These are phyloP conservation scores for Wilhelminamyces savonicus DNA, from an alignment of 805 yeast species.

Conservation along the genomic window DNA sequence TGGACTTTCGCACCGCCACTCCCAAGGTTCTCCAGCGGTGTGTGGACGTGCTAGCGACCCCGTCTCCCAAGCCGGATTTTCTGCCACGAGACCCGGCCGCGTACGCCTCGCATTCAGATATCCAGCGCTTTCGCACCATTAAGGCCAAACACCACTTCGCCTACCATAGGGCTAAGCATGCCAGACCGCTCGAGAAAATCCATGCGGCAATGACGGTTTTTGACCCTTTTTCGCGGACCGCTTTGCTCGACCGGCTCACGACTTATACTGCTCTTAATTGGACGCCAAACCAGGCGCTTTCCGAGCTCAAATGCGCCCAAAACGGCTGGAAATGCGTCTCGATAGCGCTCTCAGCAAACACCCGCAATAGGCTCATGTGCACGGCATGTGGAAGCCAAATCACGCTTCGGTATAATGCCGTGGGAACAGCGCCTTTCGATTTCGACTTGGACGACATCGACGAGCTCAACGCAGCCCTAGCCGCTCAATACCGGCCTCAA, in stretches of 20 bases:
- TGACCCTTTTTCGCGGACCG: conserved; percentile 32
- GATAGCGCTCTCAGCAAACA: conserved; percentile 12
- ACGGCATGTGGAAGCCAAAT: conserved; percentile 24
- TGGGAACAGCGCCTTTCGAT: conserved; percentile 1
- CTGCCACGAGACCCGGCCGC: conserved; percentile 7
- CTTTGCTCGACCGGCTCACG: conserved; percentile 33
- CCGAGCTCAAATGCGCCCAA: conserved; percentile 42
- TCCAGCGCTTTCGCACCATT: conserved; percentile 30
- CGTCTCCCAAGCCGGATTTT: conserved; percentile 8
- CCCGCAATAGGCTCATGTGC: conserved; percentile 28
- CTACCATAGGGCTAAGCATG: conserved; percentile 26
- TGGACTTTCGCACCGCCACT: conserved; percentile 10
- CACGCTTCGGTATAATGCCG: conserved; percentile 20
- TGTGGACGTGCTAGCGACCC: conserved; percentile 11
- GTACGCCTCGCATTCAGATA: conserved; percentile 26
- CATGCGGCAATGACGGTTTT: conserved; percentile 9
- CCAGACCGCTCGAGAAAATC: conserved; percentile 1
- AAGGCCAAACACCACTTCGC: conserved; percentile 30
- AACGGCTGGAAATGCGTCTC: conserved; percentile 50
- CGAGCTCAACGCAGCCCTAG: conserved; percentile 17
- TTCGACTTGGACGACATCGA: conserved; percentile 15
- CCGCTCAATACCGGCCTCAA: conserved; percentile 18
- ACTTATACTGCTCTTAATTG: conserved; percentile 44
- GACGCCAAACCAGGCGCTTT: conserved; percentile 19
- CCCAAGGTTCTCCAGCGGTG: conserved; percentile 20